A percentile compares a stretch with the other conserved stretches of the same genome.
Conservation (phyloP, 2,329 filamentous ascomycete genomes). For the Ophiostoma sp. region DNA sequence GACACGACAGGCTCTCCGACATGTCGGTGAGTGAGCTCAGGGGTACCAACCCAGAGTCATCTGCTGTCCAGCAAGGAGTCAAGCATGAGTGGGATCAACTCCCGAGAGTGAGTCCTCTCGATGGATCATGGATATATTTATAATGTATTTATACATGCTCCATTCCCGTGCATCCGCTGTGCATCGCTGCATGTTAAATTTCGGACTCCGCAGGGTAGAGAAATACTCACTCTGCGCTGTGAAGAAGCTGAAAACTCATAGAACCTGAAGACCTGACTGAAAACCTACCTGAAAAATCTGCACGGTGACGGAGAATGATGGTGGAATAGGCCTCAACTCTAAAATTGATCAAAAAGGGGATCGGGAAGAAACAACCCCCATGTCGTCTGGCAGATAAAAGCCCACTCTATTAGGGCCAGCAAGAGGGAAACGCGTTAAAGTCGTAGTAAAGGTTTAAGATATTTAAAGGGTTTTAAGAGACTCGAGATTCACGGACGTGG, state of each 20-base stretch:
- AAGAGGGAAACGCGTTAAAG: background rate
- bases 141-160: background rate
- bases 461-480: background rate
- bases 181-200: background rate
- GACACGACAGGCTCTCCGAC: background rate
- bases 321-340: background rate
- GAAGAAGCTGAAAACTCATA: background rate
- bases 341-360: background rate
- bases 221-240: background rate
- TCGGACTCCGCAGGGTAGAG: background rate
- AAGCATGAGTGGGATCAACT: background rate
- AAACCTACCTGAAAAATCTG: slow-evolving; percentile 9
- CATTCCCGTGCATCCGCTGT: slow-evolving; percentile 1
- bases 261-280: background rate
- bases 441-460: slow-evolving; percentile 4
- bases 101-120: too few relatives aligned
- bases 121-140: background rate
- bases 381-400: background rate
- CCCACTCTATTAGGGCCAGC: slow-evolving; percentile 19
- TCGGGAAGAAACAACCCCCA: slow-evolving; percentile 15
- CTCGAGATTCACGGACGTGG: background rate
- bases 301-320: slow-evolving; percentile 7
- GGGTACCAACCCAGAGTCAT: slow-evolving; percentile 1
- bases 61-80: background rate
- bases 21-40: slow-evolving; percentile 8